Percentiles rank a stretch among this genome's conserved stretches.
phyloP scores from a whole-genome alignment of 176 grass and related monocot species.

The Oryza glaberrima region DNA sequence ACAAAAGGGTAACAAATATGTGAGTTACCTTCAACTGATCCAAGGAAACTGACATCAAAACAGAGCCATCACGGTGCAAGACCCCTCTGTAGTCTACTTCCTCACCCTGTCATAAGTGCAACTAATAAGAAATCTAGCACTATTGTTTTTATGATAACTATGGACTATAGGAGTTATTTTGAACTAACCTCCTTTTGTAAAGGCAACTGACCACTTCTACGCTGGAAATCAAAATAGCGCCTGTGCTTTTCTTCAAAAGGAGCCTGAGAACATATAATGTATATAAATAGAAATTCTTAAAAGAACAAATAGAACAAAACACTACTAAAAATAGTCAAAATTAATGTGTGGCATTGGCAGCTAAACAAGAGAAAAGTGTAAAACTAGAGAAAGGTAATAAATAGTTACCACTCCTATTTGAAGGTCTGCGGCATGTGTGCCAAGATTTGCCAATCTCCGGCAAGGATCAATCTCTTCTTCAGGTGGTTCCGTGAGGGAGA shows the following conservation, averaged over 20 bases:
- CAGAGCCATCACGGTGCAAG: constrained; percentile 97
- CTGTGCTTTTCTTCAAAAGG: constrained; percentile 97
- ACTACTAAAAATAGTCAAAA: constrained; percentile 11
- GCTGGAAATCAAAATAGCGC: constrained; percentile 94
- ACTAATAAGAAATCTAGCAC: constrained; percentile 32
- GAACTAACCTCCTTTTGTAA: constrained; percentile 89
- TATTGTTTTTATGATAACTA: constrained; percentile 22
- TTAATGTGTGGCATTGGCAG: constrained; percentile 14
- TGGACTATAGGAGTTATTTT: not conserved
- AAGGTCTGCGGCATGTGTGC: constrained; percentile 65
- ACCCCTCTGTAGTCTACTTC: constrained; percentile 95
- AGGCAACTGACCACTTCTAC: constrained; percentile 91
- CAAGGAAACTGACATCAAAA: constrained; percentile 94
- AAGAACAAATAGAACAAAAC: constrained; percentile 26
- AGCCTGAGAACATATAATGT: constrained; percentile 44
- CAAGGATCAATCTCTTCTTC: constrained; percentile 97
- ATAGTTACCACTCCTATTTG: constrained; percentile 80
- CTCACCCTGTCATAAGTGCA: constrained; percentile 62
- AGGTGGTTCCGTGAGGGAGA: constrained; percentile 96
- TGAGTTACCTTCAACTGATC: constrained; percentile 78
- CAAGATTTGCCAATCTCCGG: constrained; percentile 81
- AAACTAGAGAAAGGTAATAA: constrained; percentile 23
- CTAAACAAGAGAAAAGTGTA: constrained; percentile 7
- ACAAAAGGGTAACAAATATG: not conserved
- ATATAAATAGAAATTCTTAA: constrained; percentile 22